Percentiles rank a stretch among this genome's conserved stretches.
Conservation (phyloP, 2,329 filamentous ascomycete species). For the Lecanicillium sp. region DNA sequence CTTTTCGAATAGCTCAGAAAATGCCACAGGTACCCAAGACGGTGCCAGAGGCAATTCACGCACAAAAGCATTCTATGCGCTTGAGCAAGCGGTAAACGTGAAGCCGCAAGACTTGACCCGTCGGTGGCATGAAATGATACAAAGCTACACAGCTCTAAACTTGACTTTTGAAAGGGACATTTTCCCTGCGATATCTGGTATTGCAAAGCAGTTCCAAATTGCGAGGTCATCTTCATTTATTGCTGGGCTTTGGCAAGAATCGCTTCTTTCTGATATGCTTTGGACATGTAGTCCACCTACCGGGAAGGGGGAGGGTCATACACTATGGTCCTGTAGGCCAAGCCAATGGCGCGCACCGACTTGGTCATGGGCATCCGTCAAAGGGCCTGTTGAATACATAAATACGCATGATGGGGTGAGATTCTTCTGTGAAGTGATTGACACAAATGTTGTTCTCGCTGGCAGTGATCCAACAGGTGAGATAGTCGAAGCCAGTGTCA, state of each 20-base stretch:
- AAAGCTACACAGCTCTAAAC: conserved; percentile 9
- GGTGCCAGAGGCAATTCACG: background rate
- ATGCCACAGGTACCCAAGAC: background rate
- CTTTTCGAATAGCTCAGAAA: background rate
- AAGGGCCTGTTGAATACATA: conserved; percentile 3
- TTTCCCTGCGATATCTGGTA: conserved; percentile 12
- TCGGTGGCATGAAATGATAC: conserved; percentile 10
- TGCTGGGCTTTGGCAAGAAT: conserved; percentile 10
- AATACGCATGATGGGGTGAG: background rate
- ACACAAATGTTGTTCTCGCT: background rate
- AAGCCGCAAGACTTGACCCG: background rate
- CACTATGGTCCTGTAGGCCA: conserved; percentile 2
- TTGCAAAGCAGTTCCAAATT: conserved; percentile 9
- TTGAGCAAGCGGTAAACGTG: background rate
- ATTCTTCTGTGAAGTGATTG: conserved; percentile 1
- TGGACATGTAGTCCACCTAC: conserved; percentile 6
- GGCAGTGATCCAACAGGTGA: conserved; percentile 8
- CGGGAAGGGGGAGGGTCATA: background rate
- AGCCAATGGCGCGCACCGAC: conserved; percentile 9
- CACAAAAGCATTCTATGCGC: conserved; percentile 5
- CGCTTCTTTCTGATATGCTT: conserved; percentile 7
- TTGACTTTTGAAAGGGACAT: conserved; percentile 11
- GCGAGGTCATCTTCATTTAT: conserved; percentile 3
- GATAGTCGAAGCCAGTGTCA: conserved; percentile 1
- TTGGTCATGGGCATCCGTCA: conserved; percentile 11